Base-by-base conservation (phyloP, 179 eudicot genomes). In the Carnegiea gigantea region DNA sequence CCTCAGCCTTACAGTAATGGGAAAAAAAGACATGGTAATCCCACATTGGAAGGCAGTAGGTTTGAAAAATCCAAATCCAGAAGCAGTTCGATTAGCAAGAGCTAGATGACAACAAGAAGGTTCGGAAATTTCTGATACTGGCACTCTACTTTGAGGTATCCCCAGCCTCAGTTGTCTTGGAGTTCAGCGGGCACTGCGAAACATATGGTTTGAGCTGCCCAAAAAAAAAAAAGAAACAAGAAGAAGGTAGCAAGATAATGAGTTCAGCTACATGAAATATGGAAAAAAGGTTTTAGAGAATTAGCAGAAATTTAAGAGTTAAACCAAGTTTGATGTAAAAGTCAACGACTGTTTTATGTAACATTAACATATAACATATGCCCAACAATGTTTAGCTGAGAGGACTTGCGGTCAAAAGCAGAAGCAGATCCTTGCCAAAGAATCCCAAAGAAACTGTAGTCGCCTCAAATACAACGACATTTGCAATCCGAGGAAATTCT, bases 181-280 rank as follows among this genome's bases (percentile, higher is more conserved):
- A 80, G 5, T 82, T 82, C 64, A 78, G 70, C 20, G 90, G 77
- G 20, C 89, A 85, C 57, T 89, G 93, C 44, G 92, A 91, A 30
- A 91, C 93, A 51, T 91, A 91, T 15, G 93, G 89, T 78, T 88
- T 89, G 23, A 91, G 88, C 92, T 91, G 90, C 81, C n/a, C n/a
- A n/a, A n/a, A n/a, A n/a, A n/a, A n/a, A 2, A 33, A 33, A 86
- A 79, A 23, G 30, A 26, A 28, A 2, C 1, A 33, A 86, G 76
- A 23, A 43, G n/a, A 2, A 17, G 24, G 49, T 3, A 28, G n/a
- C 21, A 57, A 26, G 17, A 72, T 77, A 78, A 26, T n/a, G 10
- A 77, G 76, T 40, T 53, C 53, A 68, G 70, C 21, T 21, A 33
- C 12, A 30, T 24, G 10, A 65, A 13, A 65, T 65, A 24, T 11